Percentiles rank a stretch among this genome's conserved stretches.
phyloP scores from a whole-genome alignment of 2,329 filamentous ascomycete species.

The Penicillium sp. region DNA sequence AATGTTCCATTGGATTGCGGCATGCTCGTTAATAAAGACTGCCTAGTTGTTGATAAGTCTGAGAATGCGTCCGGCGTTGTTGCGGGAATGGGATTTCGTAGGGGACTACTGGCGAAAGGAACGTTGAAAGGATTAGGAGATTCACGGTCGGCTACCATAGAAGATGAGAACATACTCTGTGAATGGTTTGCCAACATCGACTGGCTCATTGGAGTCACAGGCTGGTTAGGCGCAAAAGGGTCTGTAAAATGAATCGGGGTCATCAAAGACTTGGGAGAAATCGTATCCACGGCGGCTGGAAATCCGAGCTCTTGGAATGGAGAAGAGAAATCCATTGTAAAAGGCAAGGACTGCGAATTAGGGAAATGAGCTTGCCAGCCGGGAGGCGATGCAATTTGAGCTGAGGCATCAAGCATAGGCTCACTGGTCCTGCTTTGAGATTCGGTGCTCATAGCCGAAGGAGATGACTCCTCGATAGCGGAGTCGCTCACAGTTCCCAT shows the following conservation, averaged over 20 bases:
- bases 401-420: conserved; percentile 76
- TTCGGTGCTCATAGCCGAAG: conserved; percentile 90
- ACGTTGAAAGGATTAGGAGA: conserved; percentile 46
- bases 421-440: conserved; percentile 79
- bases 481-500: conserved; percentile 69
- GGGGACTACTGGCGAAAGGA: conserved; percentile 56
- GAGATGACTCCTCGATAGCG: conserved; percentile 87
- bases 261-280: conserved; percentile 72
- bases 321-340: conserved; percentile 69
- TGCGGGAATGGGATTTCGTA: conserved; percentile 58
- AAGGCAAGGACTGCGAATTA: conserved; percentile 60
- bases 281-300: conserved; percentile 59
- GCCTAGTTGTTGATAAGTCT: conserved; percentile 59
- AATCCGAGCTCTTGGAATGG: conserved; percentile 70
- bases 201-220: conserved; percentile 70
- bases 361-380: conserved; percentile 69
- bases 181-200: conserved; percentile 63
- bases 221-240: conserved; percentile 71
- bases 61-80: conserved; percentile 63
- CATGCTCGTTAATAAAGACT: conserved; percentile 59
- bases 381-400: conserved; percentile 54
- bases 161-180: conserved; percentile 48
- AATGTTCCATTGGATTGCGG: conserved; percentile 56
- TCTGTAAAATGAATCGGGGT: conserved; percentile 67
- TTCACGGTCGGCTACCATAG: conserved; percentile 41